Percentiles rank a stretch among this genome's conserved stretches.
Evolutionary conservation across 345 rosid species (phyloP).

Genomic region (sweet orange (Citrus sinensis)): DVS_A1.0 CM039168.1:3060001-3060500

Average conservation of each 20-base stretch:
- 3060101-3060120: not conserved
- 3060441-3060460: not conserved
- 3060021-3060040: not conserved
- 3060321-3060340: not conserved
- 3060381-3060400: no score
- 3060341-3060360: not conserved
- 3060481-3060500: not conserved
- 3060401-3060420: not conserved
- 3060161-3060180: no score
- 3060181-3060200: no score
- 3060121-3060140: no score
- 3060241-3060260: not conserved
- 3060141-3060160: no score
- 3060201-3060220: no score
- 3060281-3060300: not conserved
- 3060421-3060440: not conserved
- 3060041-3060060: not conserved
- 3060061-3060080: not conserved
- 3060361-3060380: no score
- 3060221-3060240: no score
- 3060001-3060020: not conserved
- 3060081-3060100: not conserved
- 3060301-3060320: not conserved
- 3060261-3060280: not conserved
- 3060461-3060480: not conserved